A percentile compares a stretch with the other conserved stretches of the same genome.
Conservation (phyloP, 2,329 filamentous ascomycete genomes). For the Herpotrichia juniperi region DNA sequence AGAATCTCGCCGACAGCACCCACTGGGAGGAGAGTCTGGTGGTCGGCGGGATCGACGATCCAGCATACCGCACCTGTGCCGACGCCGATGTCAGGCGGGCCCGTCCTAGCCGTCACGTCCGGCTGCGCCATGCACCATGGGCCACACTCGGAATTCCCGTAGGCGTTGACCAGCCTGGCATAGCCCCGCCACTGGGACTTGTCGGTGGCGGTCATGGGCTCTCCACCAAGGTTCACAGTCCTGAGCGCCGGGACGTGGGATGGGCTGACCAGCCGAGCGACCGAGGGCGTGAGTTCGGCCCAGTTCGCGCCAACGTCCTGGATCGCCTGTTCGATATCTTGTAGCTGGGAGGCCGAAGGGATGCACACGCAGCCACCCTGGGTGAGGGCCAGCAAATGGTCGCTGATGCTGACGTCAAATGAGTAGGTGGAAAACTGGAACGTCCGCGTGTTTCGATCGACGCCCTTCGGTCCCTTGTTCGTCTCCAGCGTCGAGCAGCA, state of each 20-base stretch:
- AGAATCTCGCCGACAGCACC: not conserved
- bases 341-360: conserved; percentile 24
- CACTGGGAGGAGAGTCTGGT: not conserved
- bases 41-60: not conserved
- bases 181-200: conserved; percentile 39
- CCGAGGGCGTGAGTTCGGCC: not conserved
- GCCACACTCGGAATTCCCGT: conserved; percentile 52
- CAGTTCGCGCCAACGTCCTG: not conserved
- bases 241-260: not conserved
- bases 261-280: not conserved
- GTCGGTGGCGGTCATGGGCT: conserved; percentile 42
- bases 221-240: conserved; percentile 47
- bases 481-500: conserved; percentile 18
- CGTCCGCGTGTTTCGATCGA: conserved; percentile 34
- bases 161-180: conserved; percentile 49
- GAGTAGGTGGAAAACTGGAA: conserved; percentile 48
- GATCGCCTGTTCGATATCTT: not conserved
- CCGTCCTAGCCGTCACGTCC: no score
- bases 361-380: conserved; percentile 43
- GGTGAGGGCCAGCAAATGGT: no score
- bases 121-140: no score
- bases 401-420: conserved; percentile 51
- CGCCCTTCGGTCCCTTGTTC: conserved; percentile 34
- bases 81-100: no score
- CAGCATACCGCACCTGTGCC: not conserved